Conservation (phyloP, 768 basidiomycete species). For the Sistotremastrum niveocremeum region DNA sequence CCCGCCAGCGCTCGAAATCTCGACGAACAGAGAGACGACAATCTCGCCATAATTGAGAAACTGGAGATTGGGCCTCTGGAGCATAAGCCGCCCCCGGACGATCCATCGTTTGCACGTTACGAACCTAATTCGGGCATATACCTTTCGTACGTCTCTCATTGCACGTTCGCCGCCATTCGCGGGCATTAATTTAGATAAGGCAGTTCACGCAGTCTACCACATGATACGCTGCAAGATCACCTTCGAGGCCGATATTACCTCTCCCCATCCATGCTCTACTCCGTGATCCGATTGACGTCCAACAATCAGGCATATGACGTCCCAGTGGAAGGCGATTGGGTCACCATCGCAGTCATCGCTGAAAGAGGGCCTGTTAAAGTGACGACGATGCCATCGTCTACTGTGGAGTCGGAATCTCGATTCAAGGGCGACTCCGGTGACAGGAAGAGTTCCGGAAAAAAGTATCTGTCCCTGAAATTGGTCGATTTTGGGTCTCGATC, state of each 20-base stretch:
- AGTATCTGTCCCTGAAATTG: constrained; percentile 77
- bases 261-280: constrained; percentile 82
- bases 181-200: constrained; percentile 2
- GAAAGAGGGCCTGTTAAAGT: constrained; percentile 73
- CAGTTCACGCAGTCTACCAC: constrained; percentile 60
- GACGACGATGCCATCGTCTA: constrained; percentile 42
- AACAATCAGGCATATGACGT: constrained; percentile 82
- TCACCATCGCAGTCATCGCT: constrained; percentile 91
- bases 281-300: constrained; percentile 59
- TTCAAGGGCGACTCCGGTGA: constrained; percentile 14
- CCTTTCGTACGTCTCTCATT: constrained; percentile 44
- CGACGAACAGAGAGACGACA: constrained; percentile 33
- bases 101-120: constrained; percentile 60
- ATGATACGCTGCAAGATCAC: constrained; percentile 70
- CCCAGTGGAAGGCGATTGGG: constrained; percentile 86
- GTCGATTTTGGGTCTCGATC: constrained; percentile 65
- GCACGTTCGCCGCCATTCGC: constrained; percentile 1
- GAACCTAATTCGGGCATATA: constrained; percentile 90
- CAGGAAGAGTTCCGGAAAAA: constrained; percentile 44
- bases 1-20: not conserved
- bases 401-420: constrained; percentile 31
- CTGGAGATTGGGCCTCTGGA: constrained; percentile 68
- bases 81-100: constrained; percentile 54
- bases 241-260: constrained; percentile 76
- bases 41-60: constrained; percentile 60